Percentiles rank a stretch among this genome's conserved stretches.
These are phyloP conservation scores for Aureoboletus auriporus DNA, from an alignment of 768 basidiomycete genomes.

Conservation along the genomic window DNA sequence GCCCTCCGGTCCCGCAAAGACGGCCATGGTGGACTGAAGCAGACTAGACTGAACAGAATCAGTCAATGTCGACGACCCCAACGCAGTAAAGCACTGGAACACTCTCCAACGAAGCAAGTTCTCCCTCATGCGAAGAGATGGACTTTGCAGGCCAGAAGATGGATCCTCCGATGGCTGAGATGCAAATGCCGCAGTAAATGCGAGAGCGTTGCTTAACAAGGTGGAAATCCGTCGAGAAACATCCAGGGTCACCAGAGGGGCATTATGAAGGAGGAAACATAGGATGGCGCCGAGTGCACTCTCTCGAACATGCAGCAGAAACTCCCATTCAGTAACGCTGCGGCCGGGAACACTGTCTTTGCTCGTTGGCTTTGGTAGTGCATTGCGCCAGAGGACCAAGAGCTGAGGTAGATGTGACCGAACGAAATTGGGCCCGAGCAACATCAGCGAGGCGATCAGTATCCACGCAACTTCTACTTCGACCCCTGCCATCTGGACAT, in stretches of 20 bases:
- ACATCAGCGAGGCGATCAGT: constrained; percentile 84
- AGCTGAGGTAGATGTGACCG: constrained; percentile 90
- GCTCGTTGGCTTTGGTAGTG: constrained; percentile 88
- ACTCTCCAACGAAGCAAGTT: constrained; percentile 79
- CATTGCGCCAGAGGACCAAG: constrained; percentile 95
- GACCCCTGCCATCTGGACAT: constrained; percentile 72
- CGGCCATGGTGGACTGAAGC: constrained; percentile 72
- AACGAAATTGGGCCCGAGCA: constrained; percentile 90
- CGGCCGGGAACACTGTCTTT: constrained; percentile 74
- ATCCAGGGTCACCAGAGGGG: constrained; percentile 80
- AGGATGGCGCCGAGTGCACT: constrained; percentile 85
- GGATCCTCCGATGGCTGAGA: constrained; percentile 65
- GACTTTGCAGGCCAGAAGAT: constrained; percentile 36
- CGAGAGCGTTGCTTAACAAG: constrained; percentile 83
- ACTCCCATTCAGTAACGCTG: constrained; percentile 79
- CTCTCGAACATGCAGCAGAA: constrained; percentile 87
- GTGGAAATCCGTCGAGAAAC: constrained; percentile 86
- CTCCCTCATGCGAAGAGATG: constrained; percentile 74
- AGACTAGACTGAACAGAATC: constrained; percentile 80
- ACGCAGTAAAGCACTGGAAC: constrained; percentile 82
- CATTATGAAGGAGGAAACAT: constrained; percentile 82
- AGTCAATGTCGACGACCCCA: constrained; percentile 76
- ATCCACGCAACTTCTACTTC: constrained; percentile 97
- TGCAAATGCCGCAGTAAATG: constrained; percentile 82
- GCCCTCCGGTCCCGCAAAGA: constrained; percentile 85